Percentiles rank a stretch among this genome's conserved stretches.
Conservation (phyloP, 345 rosid genomes). For the Euphorbia pulcherrima region DNA sequence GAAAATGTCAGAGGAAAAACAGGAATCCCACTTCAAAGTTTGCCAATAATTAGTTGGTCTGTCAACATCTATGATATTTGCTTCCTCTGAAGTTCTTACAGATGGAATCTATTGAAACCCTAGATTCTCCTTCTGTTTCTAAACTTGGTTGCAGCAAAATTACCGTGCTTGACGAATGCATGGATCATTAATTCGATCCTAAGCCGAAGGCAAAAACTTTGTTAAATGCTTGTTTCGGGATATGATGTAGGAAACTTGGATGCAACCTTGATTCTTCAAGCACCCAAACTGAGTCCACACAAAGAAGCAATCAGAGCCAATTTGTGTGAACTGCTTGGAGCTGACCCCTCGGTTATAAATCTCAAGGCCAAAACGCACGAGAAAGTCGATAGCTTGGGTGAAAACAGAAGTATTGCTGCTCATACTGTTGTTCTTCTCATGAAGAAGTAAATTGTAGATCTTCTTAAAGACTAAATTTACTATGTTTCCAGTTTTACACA, state of each 20-base stretch:
- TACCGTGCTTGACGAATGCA: no score
- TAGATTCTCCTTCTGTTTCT: neutral
- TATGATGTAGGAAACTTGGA: constrained; percentile 92
- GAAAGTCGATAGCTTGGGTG: constrained; percentile 92
- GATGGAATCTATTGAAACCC: neutral
- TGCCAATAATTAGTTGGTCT: no score
- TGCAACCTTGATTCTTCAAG: constrained; percentile 80
- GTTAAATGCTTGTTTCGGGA: constrained; percentile 30
- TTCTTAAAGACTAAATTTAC: neutral
- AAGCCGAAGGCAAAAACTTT: no score
- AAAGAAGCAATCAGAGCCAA: constrained; percentile 68
- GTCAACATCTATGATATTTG: no score
- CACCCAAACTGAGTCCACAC: constrained; percentile 84
- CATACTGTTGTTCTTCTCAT: constrained; percentile 82
- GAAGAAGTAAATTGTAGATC: constrained; percentile 44
- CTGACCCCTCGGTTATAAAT: constrained; percentile 63
- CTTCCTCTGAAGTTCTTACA: neutral
- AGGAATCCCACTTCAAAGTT: no score
- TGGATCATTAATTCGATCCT: no score
- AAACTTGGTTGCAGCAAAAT: no score
- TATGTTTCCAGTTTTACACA: neutral
- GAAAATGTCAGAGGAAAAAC: no score
- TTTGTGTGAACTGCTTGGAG: constrained; percentile 70
- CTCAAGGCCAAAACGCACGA: constrained; percentile 87
- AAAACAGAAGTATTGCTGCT: constrained; percentile 87